Conservation (phyloP, 1,139 yeast genomes). For the Lodderomyces pseudojiufengensis region DNA sequence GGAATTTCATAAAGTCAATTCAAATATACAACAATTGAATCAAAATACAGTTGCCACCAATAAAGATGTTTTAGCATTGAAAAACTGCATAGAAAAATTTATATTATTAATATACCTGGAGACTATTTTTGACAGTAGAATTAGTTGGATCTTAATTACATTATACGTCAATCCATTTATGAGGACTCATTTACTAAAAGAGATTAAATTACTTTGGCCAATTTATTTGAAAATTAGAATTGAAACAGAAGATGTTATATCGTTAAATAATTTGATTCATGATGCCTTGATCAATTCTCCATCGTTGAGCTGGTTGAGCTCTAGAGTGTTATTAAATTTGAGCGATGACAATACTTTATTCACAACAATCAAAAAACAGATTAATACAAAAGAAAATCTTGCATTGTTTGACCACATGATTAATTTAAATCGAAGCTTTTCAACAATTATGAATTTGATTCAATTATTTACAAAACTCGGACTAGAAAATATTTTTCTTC, state of each 20-base stretch:
- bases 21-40: slow-evolving; percentile 1
- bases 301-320: slow-evolving; percentile 7
- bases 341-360: not conserved
- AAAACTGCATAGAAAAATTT: slow-evolving; percentile 1
- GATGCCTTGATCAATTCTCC: slow-evolving; percentile 3
- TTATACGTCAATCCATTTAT: slow-evolving; percentile 6
- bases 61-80: not conserved
- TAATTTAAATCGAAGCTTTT: slow-evolving; percentile 12
- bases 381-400: slow-evolving; percentile 5
- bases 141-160: slow-evolving; percentile 8
- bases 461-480: slow-evolving; percentile 7
- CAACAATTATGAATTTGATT: slow-evolving; percentile 12
- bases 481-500: slow-evolving; percentile 5
- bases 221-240: slow-evolving; percentile 4
- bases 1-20: slow-evolving; percentile 1
- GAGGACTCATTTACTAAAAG: slow-evolving; percentile 3
- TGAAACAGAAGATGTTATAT: slow-evolving; percentile 3
- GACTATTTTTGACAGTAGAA: slow-evolving; percentile 5
- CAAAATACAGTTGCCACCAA: not conserved
- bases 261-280: slow-evolving; percentile 6
- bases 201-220: slow-evolving; percentile 9
- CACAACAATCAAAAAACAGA: slow-evolving; percentile 1
- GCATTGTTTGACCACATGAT: slow-evolving; percentile 8
- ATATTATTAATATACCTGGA: not conserved
- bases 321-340: slow-evolving; percentile 6